Evolutionary conservation across 495 filamentous ascomycete species (phyloP).

Genomic region (Penicillium cosmopolitanum): DNA sequence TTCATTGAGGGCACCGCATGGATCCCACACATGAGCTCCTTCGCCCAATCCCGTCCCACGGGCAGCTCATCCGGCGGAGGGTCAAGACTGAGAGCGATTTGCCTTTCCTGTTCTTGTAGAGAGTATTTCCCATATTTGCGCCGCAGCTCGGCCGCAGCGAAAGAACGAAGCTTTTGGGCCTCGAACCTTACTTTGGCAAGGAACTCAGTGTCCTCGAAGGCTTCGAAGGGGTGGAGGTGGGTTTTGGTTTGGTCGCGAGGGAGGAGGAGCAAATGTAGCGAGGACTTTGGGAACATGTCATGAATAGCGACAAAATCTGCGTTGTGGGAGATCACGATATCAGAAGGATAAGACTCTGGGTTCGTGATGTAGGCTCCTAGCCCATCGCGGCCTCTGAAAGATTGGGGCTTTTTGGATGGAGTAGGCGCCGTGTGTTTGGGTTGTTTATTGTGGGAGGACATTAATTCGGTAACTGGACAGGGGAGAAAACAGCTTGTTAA

Average conservation of each 20-base stretch:
- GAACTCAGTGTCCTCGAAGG: slow-evolving; percentile 73
- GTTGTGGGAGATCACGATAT: slow-evolving; percentile 69
- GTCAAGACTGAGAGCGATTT: slow-evolving; percentile 55
- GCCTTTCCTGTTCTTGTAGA: slow-evolving; percentile 57
- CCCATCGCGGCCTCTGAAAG: slow-evolving; percentile 58
- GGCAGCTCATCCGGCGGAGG: slow-evolving; percentile 58
- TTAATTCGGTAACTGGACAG: slow-evolving; percentile 66
- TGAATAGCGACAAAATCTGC: slow-evolving; percentile 76
- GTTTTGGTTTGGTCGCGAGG: slow-evolving; percentile 68
- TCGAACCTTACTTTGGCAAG: slow-evolving; percentile 65
- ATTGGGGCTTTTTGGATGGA: slow-evolving; percentile 30
- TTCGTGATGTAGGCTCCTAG: slow-evolving; percentile 73
- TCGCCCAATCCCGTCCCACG: slow-evolving; percentile 73
- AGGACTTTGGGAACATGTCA: slow-evolving; percentile 84
- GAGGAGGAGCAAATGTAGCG: slow-evolving; percentile 83
- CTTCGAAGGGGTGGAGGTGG: slow-evolving; percentile 74
- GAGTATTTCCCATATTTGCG: slow-evolving; percentile 69
- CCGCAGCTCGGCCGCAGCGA: slow-evolving; percentile 78
- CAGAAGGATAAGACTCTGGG: slow-evolving; percentile 64
- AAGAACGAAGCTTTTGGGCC: slow-evolving; percentile 57
- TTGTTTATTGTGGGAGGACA: slow-evolving; percentile 61
- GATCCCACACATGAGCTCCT: slow-evolving; percentile 76
- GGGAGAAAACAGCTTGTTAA: neutral
- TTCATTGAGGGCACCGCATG: slow-evolving; percentile 92
- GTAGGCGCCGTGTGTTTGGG: slow-evolving; percentile 33